Percentiles rank a stretch among this genome's conserved stretches.
Conservation (phyloP, 441 rosid genomes). For the Pelargonium cotyledonis region DNA sequence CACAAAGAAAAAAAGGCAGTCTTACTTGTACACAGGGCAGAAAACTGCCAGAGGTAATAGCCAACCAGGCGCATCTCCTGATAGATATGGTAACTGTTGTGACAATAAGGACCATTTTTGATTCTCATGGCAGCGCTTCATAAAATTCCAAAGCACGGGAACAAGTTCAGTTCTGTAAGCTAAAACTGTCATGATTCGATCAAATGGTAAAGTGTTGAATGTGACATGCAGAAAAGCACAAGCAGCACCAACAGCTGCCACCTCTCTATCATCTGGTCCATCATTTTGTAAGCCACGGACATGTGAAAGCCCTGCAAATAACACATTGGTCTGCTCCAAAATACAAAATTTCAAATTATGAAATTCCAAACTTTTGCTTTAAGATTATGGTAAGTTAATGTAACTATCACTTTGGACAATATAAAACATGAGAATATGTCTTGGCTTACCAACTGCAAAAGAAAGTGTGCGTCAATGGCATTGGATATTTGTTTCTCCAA, state of each 20-base stretch:
- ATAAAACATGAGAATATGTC: not conserved
- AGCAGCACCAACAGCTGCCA: conserved; percentile 83
- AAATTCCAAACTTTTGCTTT: conserved; percentile 13
- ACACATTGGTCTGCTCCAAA: conserved; percentile 65
- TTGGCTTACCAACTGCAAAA: conserved; percentile 77
- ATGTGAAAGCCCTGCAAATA: conserved; percentile 54
- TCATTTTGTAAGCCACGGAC: conserved; percentile 35
- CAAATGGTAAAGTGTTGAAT: conserved; percentile 73
- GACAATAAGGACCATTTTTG: conserved; percentile 72
- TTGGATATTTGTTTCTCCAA: conserved; percentile 65
- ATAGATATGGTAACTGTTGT: conserved; percentile 48
- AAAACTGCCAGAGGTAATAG: conserved; percentile 87
- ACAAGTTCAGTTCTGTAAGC: conserved; percentile 97
- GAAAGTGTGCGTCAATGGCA: conserved; percentile 79
- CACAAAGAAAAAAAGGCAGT: conserved; percentile 6
- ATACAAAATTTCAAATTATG: conserved; percentile 13
- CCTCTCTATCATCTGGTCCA: conserved; percentile 51
- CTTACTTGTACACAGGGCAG: conserved; percentile 98
- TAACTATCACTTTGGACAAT: not conserved
- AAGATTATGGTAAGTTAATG: not conserved
- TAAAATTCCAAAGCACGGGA: conserved; percentile 80
- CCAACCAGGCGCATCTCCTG: conserved; percentile 93
- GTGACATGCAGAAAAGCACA: conserved; percentile 86
- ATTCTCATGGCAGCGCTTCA: conserved; percentile 83
- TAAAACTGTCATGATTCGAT: conserved; percentile 75